A percentile compares a stretch with the other conserved stretches of the same genome.
Evolutionary conservation across 495 filamentous ascomycete species (phyloP).

Genomic region (Talaromyces borbonicus): DNA sequence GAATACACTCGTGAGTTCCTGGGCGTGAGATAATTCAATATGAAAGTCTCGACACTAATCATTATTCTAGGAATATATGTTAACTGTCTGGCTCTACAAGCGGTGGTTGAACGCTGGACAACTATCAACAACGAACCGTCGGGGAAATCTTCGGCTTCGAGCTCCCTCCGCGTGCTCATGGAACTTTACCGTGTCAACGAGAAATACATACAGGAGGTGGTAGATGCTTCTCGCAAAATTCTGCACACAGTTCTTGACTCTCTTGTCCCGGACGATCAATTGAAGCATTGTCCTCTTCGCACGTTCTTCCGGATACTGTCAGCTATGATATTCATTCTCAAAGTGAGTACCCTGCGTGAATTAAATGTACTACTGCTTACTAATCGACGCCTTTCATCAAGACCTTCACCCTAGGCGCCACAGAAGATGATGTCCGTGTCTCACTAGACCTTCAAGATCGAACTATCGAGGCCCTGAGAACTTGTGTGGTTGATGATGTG

Average conservation of each 20-base stretch:
- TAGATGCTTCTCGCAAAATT: slow-evolving; percentile 76
- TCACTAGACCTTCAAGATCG: slow-evolving; percentile 74
- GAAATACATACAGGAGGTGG: slow-evolving; percentile 78
- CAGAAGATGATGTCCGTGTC: slow-evolving; percentile 74
- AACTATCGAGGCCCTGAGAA: slow-evolving; percentile 69
- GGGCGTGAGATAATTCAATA: background rate
- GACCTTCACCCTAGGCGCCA: slow-evolving; percentile 89
- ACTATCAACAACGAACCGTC: slow-evolving; percentile 50
- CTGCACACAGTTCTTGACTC: slow-evolving; percentile 74
- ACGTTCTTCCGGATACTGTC: slow-evolving; percentile 93
- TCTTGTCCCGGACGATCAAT: slow-evolving; percentile 69
- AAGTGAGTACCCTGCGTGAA: slow-evolving; percentile 26
- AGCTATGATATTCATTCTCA: slow-evolving; percentile 89
- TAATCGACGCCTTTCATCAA: slow-evolving; percentile 20
- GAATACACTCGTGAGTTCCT: slow-evolving; percentile 61
- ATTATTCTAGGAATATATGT: slow-evolving; percentile 56
- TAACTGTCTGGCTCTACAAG: slow-evolving; percentile 88
- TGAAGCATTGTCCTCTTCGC: slow-evolving; percentile 85
- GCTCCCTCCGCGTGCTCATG: slow-evolving; percentile 43
- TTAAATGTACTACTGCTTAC: background rate
- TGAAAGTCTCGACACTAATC: slow-evolving; percentile 18
- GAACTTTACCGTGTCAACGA: slow-evolving; percentile 50
- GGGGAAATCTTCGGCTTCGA: slow-evolving; percentile 30
- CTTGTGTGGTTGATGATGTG: slow-evolving; percentile 87
- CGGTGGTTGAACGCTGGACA: slow-evolving; percentile 87